Conservation (phyloP, 2,329 filamentous ascomycete species). For the Zelopaecilomyces penicillatus region DNA sequence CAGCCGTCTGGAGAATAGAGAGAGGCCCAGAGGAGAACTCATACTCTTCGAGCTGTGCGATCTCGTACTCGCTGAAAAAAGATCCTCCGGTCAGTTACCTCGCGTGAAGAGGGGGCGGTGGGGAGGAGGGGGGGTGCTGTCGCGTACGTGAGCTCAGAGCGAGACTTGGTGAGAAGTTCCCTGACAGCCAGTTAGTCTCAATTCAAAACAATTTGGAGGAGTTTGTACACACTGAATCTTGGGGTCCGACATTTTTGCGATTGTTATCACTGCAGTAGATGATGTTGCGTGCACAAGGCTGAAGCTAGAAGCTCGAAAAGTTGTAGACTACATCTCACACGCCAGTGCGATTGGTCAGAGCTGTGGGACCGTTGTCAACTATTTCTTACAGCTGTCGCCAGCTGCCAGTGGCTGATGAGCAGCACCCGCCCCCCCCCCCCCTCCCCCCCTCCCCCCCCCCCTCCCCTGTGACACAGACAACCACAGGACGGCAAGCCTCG, state of each 20-base stretch:
- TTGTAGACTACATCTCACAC: constrained; percentile 12
- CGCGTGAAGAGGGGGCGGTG: constrained; percentile 9
- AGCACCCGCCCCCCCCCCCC: too few relatives aligned
- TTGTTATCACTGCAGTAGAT: constrained; percentile 11
- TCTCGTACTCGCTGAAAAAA: constrained; percentile 73
- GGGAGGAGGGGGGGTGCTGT: constrained; percentile 8
- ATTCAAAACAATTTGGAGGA: background rate
- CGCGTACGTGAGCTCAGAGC: constrained; percentile 76
- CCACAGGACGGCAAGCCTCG: too few relatives aligned
- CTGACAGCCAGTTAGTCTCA: constrained; percentile 38
- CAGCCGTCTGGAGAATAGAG: constrained; percentile 93
- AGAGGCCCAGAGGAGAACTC: constrained; percentile 50
- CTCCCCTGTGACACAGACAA: too few relatives aligned
- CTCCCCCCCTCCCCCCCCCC: too few relatives aligned
- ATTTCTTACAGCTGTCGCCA: background rate
- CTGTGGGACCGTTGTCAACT: background rate
- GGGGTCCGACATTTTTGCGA: constrained; percentile 49
- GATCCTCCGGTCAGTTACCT: constrained; percentile 9
- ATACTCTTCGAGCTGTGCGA: constrained; percentile 59
- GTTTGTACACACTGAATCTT: constrained; percentile 60
- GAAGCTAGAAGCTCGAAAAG: constrained; percentile 26
- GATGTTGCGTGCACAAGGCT: constrained; percentile 25
- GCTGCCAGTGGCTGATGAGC: background rate
- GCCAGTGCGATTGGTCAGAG: constrained; percentile 19
- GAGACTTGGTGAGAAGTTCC: constrained; percentile 82